Base-by-base conservation (phyloP, 2,329 filamentous ascomycete species). In the Aspergillus fumigatiaffinis region DNA sequence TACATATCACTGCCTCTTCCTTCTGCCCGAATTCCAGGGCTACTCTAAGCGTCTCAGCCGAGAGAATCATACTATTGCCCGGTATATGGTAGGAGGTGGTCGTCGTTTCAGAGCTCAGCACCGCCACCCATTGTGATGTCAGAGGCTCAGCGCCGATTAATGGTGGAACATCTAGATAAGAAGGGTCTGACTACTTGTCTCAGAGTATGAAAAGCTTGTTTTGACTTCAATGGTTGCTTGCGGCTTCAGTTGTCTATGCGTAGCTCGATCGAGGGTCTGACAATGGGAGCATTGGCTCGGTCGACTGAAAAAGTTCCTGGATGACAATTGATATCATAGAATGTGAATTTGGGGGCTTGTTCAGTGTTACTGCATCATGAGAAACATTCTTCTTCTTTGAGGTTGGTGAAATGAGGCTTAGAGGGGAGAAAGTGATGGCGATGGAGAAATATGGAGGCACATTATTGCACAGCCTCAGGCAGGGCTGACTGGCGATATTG, bases 391-490 rank as follows among this genome's bases (percentile, higher is more conserved):
- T 17, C 32, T 38, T 17, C 32, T 38, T 38, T 7, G 32, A 23
- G 3, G 42, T 6, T 46, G 21, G 42, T 9, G 42, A 46, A 47
- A 47, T 10, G 44, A 14, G 44, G 44, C 44, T 47, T 47, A 26
- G 44, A 47, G 21, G 23, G 23, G n/a, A 47, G 44, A 17, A 14
- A 5, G n/a, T 14, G 44, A 23, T 23, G 21, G 21, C 25, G 44
- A 23, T 14, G 20, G 41, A 21, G 41, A 20, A 20, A 20, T 4
- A 23, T 44, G n/a, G 10, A 17, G 48, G 23, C 14, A 51, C 17
- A 9, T 12, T 56, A 9, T 7, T 56, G 53, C 56, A 58, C 56
- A 52, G 56, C 56, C 56, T 25, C 56, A 35, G 29, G 42, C 49
- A 50, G 53, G 53, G 50, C 56, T 52, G 53, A 55, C 41, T 50